Evolutionary conservation across 2,329 filamentous ascomycete genomes (phyloP).

Genomic region (Eutypa lata): DNA sequence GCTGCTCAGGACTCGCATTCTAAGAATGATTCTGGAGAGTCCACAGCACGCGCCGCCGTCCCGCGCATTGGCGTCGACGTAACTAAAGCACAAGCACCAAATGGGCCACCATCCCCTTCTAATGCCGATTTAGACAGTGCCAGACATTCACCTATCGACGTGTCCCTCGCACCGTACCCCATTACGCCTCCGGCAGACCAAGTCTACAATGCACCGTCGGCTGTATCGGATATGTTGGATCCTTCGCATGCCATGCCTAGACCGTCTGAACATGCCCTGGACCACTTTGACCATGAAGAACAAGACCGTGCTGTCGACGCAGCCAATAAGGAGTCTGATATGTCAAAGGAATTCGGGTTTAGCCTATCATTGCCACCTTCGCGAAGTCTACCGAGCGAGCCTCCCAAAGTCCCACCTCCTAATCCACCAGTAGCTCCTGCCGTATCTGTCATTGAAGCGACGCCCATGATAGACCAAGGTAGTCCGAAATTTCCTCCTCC

Average conservation of each 20-base stretch:
- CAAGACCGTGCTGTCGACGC: conserved; percentile 46
- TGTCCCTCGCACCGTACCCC: conserved; percentile 59
- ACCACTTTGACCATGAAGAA: conserved; percentile 54
- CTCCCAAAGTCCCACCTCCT: conserved; percentile 52
- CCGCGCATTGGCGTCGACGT: conserved; percentile 24
- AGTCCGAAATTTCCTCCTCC: conserved; percentile 49
- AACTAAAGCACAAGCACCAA: conserved; percentile 29
- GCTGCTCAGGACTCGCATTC: conserved; percentile 27
- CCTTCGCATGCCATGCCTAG: conserved; percentile 59
- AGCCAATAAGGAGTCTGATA: conserved; percentile 43
- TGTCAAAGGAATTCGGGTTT: conserved; percentile 47
- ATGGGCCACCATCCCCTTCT: conserved; percentile 44
- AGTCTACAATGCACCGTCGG: conserved; percentile 36
- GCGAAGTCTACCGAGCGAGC: conserved; percentile 50
- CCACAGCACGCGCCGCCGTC: conserved; percentile 14
- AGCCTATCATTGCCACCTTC: conserved; percentile 54
- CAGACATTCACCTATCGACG: conserved; percentile 57
- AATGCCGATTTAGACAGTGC: conserved; percentile 47
- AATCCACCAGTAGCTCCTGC: conserved; percentile 40
- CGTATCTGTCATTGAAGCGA: conserved; percentile 41
- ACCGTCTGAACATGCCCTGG: conserved; percentile 56
- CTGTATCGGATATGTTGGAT: conserved; percentile 50
- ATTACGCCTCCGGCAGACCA: conserved; percentile 61
- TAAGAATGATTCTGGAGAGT: conserved; percentile 15
- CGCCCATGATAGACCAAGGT: conserved; percentile 42